A percentile compares a stretch with the other conserved stretches of the same genome.
Evolutionary conservation across 2,329 filamentous ascomycete genomes (phyloP).

Genomic region (Coniella vitis): DNA sequence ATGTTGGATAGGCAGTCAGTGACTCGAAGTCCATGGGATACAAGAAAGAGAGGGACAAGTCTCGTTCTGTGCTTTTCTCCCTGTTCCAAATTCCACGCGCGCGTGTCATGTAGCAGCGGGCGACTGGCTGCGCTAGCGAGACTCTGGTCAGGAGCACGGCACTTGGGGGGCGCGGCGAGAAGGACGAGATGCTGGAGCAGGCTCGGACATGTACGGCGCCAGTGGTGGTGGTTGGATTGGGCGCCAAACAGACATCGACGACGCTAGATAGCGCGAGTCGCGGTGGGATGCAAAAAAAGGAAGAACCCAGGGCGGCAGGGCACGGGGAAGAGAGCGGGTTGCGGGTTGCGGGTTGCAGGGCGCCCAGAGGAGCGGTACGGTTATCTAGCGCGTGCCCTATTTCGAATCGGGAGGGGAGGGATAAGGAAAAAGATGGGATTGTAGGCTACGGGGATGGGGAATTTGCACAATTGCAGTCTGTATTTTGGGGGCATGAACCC

Average conservation of each 20-base stretch:
- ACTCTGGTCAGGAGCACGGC: no score
- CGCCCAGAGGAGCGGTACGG: not conserved
- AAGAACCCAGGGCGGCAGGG: not conserved
- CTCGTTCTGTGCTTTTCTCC: no score
- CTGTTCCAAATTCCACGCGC: no score
- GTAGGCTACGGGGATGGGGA: constrained; percentile 11
- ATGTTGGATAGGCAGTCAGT: no score
- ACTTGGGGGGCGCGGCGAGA: not conserved
- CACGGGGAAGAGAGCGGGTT: not conserved
- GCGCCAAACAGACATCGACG: not conserved
- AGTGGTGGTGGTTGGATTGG: no score
- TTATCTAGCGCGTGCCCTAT: not conserved
- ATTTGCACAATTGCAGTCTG: constrained; percentile 14
- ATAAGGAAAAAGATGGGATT: constrained; percentile 13
- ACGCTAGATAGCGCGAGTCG: not conserved
- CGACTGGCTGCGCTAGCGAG: no score
- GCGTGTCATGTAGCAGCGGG: no score
- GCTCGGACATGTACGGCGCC: not conserved
- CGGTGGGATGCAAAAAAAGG: not conserved
- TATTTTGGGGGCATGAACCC: not conserved
- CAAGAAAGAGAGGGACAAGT: no score
- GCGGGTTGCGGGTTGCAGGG: not conserved
- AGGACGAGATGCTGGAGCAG: not conserved
- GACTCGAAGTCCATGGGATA: no score
- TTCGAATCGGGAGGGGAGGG: not conserved